Evolutionary conservation across 179 eudicot species (phyloP).

Genomic region (Silene vulgaris): DNA sequence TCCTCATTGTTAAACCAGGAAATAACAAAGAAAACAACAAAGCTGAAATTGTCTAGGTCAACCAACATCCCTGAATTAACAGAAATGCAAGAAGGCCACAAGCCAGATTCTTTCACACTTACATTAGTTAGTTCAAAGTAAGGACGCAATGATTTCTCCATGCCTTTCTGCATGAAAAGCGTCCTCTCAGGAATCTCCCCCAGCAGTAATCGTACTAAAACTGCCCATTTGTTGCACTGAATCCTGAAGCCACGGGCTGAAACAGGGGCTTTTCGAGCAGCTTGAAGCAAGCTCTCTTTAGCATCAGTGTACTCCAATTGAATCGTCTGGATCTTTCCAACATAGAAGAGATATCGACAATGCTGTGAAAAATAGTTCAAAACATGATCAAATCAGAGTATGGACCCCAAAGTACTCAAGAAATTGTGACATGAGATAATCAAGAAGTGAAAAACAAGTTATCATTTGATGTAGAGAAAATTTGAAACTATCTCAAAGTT

Average conservation of each 20-base stretch:
- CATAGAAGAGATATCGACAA: slow-evolving; percentile 85
- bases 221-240: slow-evolving; percentile 97
- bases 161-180: slow-evolving; percentile 94
- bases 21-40: slow-evolving; percentile 1
- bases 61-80: not conserved
- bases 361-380: slow-evolving; percentile 47
- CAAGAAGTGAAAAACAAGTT: too few species aligned
- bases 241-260: slow-evolving; percentile 93
- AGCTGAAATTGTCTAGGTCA: not conserved
- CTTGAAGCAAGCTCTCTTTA: slow-evolving; percentile 90
- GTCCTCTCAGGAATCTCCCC: slow-evolving; percentile 97
- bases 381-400: slow-evolving; percentile 6
- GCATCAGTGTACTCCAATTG: slow-evolving; percentile 96
- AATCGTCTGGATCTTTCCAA: slow-evolving; percentile 90
- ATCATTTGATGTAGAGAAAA: too few species aligned
- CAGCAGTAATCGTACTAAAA: slow-evolving; percentile 72
- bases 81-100: not conserved
- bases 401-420: not conserved
- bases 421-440: too few species aligned
- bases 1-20: too few species aligned
- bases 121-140: slow-evolving; percentile 98
- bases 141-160: slow-evolving; percentile 87
- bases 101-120: slow-evolving; percentile 28
- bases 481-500: not conserved
- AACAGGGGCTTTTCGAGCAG: slow-evolving; percentile 89